Evolutionary conservation across 1,284 basidiomycete genomes (phyloP), one percentile per base, ranked within the genome.

Genomic region (Salmacisia buchloeana): DNA sequence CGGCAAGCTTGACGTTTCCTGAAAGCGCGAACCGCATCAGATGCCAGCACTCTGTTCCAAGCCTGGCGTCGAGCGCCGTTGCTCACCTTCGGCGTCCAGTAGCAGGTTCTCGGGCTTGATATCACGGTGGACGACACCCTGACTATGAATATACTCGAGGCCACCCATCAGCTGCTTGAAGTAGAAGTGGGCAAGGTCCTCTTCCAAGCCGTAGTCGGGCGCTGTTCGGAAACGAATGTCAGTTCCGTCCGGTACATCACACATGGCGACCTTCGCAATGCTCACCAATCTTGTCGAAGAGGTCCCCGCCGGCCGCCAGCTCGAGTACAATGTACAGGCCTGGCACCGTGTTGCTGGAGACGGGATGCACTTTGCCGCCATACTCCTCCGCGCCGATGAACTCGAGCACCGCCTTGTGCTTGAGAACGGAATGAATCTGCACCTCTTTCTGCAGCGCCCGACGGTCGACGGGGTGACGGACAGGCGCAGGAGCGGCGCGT

Each of bases 211-310:
- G 7, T 91, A 84, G 73, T 97, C 91, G 3, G 92, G 92, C 2
- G 78, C 76, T 71, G 61, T 6, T n/a, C n/a, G n/a, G n/a, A n/a
- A n/a, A n/a, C n/a, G n/a, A n/a, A n/a, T n/a, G n/a, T n/a, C n/a
- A n/a, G n/a, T n/a, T n/a, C n/a, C n/a, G n/a, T n/a, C n/a, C n/a
- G n/a, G n/a, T n/a, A n/a, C n/a, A n/a, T n/a, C n/a, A n/a, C n/a
- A n/a, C n/a, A n/a, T n/a, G n/a, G n/a, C n/a, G n/a, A n/a, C n/a
- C n/a, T n/a, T n/a, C n/a, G n/a, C n/a, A n/a, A n/a, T n/a, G n/a
- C 82, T 67, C 74, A 93, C 93, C 90, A 66, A 98, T 97, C 83
- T 97, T 97, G 82, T 98, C 96, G 79, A 98, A 98, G 43, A 98
- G 81, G 80, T 98, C 94, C 0, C 96, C 94, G 49, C 93, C 94